Conservation (phyloP, 306 rosid species). For the Purshia tridentata region DNA sequence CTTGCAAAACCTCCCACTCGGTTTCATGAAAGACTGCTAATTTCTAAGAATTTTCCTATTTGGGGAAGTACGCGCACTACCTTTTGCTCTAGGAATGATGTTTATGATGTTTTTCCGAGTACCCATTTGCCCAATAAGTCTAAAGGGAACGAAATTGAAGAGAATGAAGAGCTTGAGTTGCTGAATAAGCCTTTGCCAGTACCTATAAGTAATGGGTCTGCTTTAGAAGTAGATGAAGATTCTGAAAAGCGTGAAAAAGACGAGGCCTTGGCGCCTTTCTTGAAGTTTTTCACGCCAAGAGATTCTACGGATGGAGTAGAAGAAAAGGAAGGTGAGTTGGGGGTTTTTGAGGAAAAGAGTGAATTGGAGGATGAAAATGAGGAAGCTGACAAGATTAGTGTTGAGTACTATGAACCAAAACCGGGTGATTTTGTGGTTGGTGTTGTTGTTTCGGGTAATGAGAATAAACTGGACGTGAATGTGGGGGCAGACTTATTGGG, state of each 20-base stretch:
- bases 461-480: constrained; percentile 80
- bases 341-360: constrained; percentile 43
- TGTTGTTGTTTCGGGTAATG: constrained; percentile 89
- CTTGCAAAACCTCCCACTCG: constrained; percentile 14
- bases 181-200: constrained; percentile 72
- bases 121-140: constrained; percentile 44
- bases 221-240: constrained; percentile 41
- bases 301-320: constrained; percentile 44
- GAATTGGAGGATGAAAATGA: constrained; percentile 30
- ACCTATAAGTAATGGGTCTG: constrained; percentile 34
- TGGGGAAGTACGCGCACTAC: constrained; percentile 38
- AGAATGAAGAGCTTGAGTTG: constrained; percentile 61
- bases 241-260: constrained; percentile 35
- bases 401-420: constrained; percentile 91
- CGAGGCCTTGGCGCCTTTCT: constrained; percentile 72
- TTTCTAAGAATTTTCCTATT: constrained; percentile 39
- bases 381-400: constrained; percentile 47
- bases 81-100: constrained; percentile 58
- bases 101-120: constrained; percentile 52
- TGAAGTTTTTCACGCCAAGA: constrained; percentile 70
- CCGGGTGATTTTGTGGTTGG: constrained; percentile 92
- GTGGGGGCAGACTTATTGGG: constrained; percentile 91
- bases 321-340: constrained; percentile 32
- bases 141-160: constrained; percentile 39
- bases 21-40: constrained; percentile 21